These are phyloP conservation scores for Trametes pubescens DNA, from an alignment of 1,284 basidiomycete species.

Conservation along the genomic window DNA sequence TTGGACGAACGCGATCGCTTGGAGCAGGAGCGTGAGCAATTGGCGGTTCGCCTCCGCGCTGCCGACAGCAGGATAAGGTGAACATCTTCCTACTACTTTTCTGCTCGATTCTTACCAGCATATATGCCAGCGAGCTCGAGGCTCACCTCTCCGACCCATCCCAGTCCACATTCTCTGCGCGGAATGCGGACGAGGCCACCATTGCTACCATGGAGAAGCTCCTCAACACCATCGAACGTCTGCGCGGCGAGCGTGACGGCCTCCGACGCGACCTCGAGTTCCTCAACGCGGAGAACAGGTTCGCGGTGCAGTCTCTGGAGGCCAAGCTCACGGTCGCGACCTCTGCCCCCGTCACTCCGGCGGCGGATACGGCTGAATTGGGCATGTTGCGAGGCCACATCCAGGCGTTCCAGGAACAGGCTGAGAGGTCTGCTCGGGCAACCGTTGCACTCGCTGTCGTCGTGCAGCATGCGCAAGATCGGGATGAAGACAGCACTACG, in stretches of 20 bases:
- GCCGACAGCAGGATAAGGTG: conserved; percentile 43
- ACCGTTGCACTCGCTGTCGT: conserved; percentile 33
- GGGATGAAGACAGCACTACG: conserved; percentile 20
- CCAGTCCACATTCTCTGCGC: conserved; percentile 7
- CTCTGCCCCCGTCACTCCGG: conserved; percentile 24
- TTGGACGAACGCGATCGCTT: conserved; percentile 52
- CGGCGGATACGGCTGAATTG: conserved; percentile 24
- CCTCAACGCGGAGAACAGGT: conserved; percentile 73
- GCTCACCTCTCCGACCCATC: conserved; percentile 27
- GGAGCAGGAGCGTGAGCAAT: conserved; percentile 40
- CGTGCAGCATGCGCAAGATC: conserved; percentile 30
- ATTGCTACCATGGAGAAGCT: conserved; percentile 57
- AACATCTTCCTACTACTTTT: conserved; percentile 10
- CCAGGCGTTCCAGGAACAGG: conserved; percentile 36
- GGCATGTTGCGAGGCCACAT: conserved; percentile 20
- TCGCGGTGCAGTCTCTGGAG: conserved; percentile 69
- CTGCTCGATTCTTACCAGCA: background rate
- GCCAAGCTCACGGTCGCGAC: conserved; percentile 48
- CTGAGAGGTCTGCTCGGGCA: conserved; percentile 35
- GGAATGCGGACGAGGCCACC: conserved; percentile 28
- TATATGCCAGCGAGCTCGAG: conserved; percentile 32
- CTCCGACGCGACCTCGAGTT: conserved; percentile 76
- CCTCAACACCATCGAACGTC: conserved; percentile 66
- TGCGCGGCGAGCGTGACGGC: conserved; percentile 75
- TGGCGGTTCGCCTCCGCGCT: conserved; percentile 38